phyloP scores from a whole-genome alignment of 1,284 basidiomycete species.

The Irpex sp. region DNA sequence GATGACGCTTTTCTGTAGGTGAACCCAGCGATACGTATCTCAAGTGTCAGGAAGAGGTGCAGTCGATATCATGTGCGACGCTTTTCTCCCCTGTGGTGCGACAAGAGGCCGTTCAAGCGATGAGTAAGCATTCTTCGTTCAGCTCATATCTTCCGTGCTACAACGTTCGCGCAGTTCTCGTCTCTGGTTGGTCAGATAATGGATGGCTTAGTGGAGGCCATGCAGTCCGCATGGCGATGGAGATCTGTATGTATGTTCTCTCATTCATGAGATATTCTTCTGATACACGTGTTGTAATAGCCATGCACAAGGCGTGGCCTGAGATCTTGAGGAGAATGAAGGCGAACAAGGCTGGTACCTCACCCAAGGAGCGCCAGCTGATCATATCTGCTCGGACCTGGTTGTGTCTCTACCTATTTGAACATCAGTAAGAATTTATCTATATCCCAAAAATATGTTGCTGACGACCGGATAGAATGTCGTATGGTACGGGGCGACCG shows the following conservation, averaged over 20 bases:
- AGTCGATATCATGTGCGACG: slow-evolving; percentile 79
- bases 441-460: background rate
- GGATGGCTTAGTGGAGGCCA: slow-evolving; percentile 91
- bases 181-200: slow-evolving; percentile 89
- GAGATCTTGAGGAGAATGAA: slow-evolving; percentile 74
- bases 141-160: slow-evolving; percentile 9
- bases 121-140: slow-evolving; percentile 53
- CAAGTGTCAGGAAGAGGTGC: slow-evolving; percentile 77
- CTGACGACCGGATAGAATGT: slow-evolving; percentile 51
- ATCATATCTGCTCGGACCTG: slow-evolving; percentile 81
- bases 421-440: slow-evolving; percentile 72
- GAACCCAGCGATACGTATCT: slow-evolving; percentile 62
- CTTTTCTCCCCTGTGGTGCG: slow-evolving; percentile 81
- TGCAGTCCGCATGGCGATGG: slow-evolving; percentile 91
- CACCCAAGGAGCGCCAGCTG: slow-evolving; percentile 70
- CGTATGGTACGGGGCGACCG: slow-evolving; percentile 89
- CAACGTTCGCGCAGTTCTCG: slow-evolving; percentile 53
- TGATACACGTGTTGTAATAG: slow-evolving; percentile 32
- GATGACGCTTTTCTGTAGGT: slow-evolving; percentile 25
- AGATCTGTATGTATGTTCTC: slow-evolving; percentile 58
- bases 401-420: slow-evolving; percentile 90
- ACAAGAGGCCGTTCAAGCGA: slow-evolving; percentile 85
- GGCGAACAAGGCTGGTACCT: slow-evolving; percentile 52
- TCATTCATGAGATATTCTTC: background rate
- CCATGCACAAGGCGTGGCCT: slow-evolving; percentile 88